Base-by-base conservation (phyloP, 2,329 filamentous ascomycete genomes). In the Colletotrichum eleusines region DNA sequence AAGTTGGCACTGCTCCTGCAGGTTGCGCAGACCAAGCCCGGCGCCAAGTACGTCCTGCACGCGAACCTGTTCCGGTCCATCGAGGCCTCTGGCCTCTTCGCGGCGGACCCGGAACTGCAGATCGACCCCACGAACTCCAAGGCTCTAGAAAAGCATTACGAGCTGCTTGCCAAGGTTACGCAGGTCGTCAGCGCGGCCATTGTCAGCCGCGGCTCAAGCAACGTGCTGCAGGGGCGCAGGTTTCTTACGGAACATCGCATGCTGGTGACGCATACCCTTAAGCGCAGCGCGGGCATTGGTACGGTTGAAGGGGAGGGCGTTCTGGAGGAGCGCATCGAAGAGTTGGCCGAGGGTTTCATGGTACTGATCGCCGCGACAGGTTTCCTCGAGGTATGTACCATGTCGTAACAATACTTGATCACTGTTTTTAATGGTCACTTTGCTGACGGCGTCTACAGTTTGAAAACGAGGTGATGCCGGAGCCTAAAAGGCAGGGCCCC, bases 31-130 rank as follows among this genome's bases (percentile, higher is more conserved):
- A 95, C 92, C 1, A 91, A 92, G 68, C 84, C 88, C n/a, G 97
- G 96, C 35, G 95, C 96, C 57, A 92, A 91, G 69, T 90, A 94
- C 73, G 90, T 98, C n/a, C 86, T 98, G 51, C 94, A 97, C 76
- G 93, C 94, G 11, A 95, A 95, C 72, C 87, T 99, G 6, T 95
- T 99, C 83, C 88, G 91, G 54, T 88, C 93, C 0, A 84, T 98
- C 35, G 92, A 92, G 73, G 89, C 92, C 66, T 97, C 94, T 0
- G 89, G 90, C n/a, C 87, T 98, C 28, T 99, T 98, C 79, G 86
- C 90, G 11, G 92, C 93, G 16, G 96, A 99, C 79, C 96, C 96
- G 0, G 96, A 99, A 80, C 90, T 99, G 65, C 94, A 97, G 71
- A 90, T 95, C 81, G 89, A 93, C 74, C 88, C 91, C 66, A 87